These are phyloP conservation scores for Naegleria fowleri DNA, from an alignment of 208 protist species.

Conservation along the genomic window DNA sequence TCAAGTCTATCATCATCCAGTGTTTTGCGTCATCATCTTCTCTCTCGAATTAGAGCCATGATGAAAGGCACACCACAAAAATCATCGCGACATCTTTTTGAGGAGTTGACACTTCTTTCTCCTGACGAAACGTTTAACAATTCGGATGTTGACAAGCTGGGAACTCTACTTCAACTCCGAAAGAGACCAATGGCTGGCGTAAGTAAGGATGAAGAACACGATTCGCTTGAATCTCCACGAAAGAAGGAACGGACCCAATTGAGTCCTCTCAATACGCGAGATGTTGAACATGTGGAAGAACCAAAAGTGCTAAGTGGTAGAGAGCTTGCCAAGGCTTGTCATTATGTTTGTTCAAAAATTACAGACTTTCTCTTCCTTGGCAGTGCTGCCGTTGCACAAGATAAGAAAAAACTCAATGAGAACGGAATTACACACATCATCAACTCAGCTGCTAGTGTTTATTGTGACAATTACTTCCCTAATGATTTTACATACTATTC, in stretches of 20 bases:
- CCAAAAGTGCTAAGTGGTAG: background rate
- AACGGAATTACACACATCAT: background rate
- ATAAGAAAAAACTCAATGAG: background rate
- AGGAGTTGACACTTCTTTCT: background rate
- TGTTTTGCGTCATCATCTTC: background rate
- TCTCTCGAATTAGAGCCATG: background rate
- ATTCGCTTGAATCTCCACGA: background rate
- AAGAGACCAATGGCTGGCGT: background rate
- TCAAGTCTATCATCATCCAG: background rate
- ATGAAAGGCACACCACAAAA: background rate
- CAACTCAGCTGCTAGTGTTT: background rate
- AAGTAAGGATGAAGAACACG: background rate
- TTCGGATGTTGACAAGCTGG: background rate
- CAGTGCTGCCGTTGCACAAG: background rate
- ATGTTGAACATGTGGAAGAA: background rate
- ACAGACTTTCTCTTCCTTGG: background rate
- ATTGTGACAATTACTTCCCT: slow-evolving; percentile 6
- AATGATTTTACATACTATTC: slow-evolving; percentile 6
- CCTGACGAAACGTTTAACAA: background rate
- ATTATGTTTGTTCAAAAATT: background rate
- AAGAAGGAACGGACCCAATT: background rate
- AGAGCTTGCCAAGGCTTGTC: background rate
- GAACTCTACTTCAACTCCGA: background rate
- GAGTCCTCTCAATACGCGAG: background rate
- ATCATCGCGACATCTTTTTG: background rate